Conservation (phyloP, 768 basidiomycete genomes). For the Lyophyllum semitale region DNA sequence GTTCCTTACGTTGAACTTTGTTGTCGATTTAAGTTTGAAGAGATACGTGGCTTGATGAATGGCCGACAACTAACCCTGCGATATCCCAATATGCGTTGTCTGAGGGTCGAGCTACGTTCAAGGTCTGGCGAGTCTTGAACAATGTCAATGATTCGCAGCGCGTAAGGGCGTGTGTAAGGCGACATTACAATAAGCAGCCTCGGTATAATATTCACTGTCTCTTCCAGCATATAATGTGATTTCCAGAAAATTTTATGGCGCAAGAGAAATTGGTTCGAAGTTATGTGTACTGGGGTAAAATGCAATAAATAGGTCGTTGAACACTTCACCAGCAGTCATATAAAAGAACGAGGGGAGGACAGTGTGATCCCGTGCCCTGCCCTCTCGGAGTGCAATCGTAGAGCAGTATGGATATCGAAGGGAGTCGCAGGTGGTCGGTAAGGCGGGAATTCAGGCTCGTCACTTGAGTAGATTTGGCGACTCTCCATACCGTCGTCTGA, state of each 20-base stretch:
- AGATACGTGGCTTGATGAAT: slow-evolving; percentile 69
- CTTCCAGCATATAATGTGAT: neutral
- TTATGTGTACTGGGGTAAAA: neutral
- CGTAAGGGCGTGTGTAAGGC: neutral
- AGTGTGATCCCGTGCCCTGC: neutral
- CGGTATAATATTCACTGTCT: slow-evolving; percentile 5
- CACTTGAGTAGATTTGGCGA: neutral
- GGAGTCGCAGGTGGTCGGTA: slow-evolving; percentile 1
- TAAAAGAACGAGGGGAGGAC: neutral
- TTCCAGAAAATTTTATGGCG: neutral
- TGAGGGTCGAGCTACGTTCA: slow-evolving; percentile 43
- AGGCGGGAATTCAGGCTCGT: slow-evolving; percentile 3
- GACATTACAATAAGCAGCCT: slow-evolving; percentile 4
- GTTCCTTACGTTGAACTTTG: neutral
- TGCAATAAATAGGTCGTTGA: too few species aligned
- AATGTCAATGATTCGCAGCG: slow-evolving; percentile 5
- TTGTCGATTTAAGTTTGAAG: slow-evolving; percentile 57
- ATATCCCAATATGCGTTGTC: slow-evolving; percentile 63
- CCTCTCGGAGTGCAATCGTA: slow-evolving; percentile 3
- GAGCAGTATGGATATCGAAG: slow-evolving; percentile 15
- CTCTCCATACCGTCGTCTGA: neutral
- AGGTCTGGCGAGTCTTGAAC: slow-evolving; percentile 42
- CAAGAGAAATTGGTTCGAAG: neutral
- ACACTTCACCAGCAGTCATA: neutral
- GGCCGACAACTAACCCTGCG: slow-evolving; percentile 60